Percentiles rank a stretch among this genome's conserved stretches.
These are phyloP conservation scores for Heliamphora pulchella DNA, from an alignment of 179 eudicot genomes.

Conservation along the genomic window DNA sequence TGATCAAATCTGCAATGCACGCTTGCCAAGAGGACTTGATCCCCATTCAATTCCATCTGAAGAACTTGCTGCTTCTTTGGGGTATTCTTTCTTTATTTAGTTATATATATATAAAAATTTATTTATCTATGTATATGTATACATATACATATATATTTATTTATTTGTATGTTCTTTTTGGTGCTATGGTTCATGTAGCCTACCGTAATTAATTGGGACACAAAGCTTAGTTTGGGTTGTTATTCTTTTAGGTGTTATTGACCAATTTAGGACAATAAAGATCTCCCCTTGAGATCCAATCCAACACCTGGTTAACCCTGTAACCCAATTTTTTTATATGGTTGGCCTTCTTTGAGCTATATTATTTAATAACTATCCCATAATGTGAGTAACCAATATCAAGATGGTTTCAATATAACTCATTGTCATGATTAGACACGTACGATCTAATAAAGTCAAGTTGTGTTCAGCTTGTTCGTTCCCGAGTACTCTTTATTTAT, in stretches of 20 bases:
- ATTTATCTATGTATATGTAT: too few species aligned
- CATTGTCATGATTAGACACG: neutral
- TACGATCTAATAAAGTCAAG: neutral
- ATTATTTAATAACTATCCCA: neutral
- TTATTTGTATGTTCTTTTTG: too few species aligned
- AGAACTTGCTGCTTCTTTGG: conserved; percentile 92
- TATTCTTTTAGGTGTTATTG: neutral
- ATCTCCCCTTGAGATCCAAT: neutral
- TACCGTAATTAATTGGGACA: too few species aligned
- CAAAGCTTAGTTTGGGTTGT: too few species aligned
- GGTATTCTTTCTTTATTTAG: conserved; percentile 36
- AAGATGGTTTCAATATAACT: neutral
- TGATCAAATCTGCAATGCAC: conserved; percentile 93
- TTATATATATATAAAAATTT: neutral
- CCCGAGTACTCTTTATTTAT: neutral
- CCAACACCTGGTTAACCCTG: neutral
- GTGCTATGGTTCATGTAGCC: too few species aligned
- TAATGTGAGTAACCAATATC: neutral
- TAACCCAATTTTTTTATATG: neutral
- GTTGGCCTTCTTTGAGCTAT: neutral
- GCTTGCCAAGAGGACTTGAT: conserved; percentile 91
- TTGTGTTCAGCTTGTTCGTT: neutral
- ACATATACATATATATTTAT: too few species aligned
- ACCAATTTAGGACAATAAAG: neutral
- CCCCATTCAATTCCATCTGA: conserved; percentile 93